Evolutionary conservation across 345 rosid genomes (phyloP), one percentile per base, ranked within the genome.

Genomic region (Gossypium thurberi): DNA sequence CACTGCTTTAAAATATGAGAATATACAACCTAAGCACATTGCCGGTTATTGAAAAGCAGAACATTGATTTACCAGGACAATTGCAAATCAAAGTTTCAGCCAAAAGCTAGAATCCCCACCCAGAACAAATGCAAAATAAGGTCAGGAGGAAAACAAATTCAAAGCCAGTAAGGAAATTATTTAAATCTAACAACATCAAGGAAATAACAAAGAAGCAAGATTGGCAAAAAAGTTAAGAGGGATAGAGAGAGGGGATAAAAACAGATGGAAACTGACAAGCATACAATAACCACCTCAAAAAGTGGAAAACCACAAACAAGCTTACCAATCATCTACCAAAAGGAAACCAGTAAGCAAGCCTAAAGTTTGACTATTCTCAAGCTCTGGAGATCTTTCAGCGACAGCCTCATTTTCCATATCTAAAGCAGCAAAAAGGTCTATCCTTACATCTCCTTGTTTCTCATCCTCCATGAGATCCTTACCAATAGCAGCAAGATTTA

Each of bases 401-500:
- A 91, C 92, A 65, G 99, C 98, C 76, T 91, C 98, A 76, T 84
- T 81, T 87, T 96, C 99, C 94, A 91, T 78, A 82, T 96, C 99
- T 66, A 90, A 72, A 71, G 98, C 93, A 77, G 98, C 78, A 84
- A 84, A 96, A 71, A 93, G 92, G 86, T 96, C 99, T 74, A 91
- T 63, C 5, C 90, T 89, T 70, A 96, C 93, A 82, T 96, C 98
- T 82, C 91, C 99, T 84, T 84, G 99, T 73, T 96, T 96, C 79
- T 96, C 99, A 48, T 96, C 99, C 73, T 96, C 99, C 98, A 95
- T 92, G 76, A 96, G 94, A 86, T 96, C 99, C 85, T 91, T 96
- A 76, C 99, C 99, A 53, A 91, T 93, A 53, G 99, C 99, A 82
- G 99, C 99, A 67, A 96, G 94, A 81, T 96, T 96, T 85, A 96